A percentile compares a stretch with the other conserved stretches of the same genome.
Evolutionary conservation across 345 rosid genomes (phyloP).

Genomic region (Litchi chinensis): DNA sequence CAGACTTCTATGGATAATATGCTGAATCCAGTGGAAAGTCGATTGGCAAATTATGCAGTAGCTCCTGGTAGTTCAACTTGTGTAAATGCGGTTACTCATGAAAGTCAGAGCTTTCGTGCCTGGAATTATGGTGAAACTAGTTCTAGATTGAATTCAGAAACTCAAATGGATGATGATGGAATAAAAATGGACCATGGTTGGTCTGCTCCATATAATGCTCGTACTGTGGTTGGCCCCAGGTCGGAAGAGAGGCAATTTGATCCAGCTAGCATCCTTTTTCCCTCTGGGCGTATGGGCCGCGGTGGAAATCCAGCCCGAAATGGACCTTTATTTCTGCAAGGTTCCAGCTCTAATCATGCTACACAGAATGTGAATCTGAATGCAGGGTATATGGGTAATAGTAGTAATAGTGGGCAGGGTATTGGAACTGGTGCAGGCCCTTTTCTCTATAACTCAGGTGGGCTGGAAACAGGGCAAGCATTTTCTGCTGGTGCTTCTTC

Average conservation of each 20-base stretch:
- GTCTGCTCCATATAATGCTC: slow-evolving; percentile 40
- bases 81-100: slow-evolving; percentile 40
- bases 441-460: slow-evolving; percentile 29
- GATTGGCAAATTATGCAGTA: slow-evolving; percentile 39
- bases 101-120: slow-evolving; percentile 44
- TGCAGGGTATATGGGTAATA: slow-evolving; percentile 40
- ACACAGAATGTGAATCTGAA: slow-evolving; percentile 41
- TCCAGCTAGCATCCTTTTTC: slow-evolving; percentile 34
- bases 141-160: slow-evolving; percentile 43
- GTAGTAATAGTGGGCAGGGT: slow-evolving; percentile 34
- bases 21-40: slow-evolving; percentile 48
- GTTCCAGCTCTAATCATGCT: slow-evolving; percentile 53
- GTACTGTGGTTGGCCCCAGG: slow-evolving; percentile 40
- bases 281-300: slow-evolving; percentile 33
- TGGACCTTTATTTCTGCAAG: slow-evolving; percentile 46
- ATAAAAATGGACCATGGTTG: slow-evolving; percentile 53
- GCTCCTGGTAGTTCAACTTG: slow-evolving; percentile 46
- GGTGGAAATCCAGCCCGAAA: slow-evolving; percentile 45
- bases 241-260: slow-evolving; percentile 57
- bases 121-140: slow-evolving; percentile 74
- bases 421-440: slow-evolving; percentile 35
- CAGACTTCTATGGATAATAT: slow-evolving; percentile 44
- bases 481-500: slow-evolving; percentile 33
- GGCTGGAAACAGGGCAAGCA: slow-evolving; percentile 34
- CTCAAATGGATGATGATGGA: slow-evolving; percentile 46